Evolutionary conservation across 225 moss, liverwort and hornwort species (phyloP).

Genomic region (Takakia lepidozioides): DNA sequence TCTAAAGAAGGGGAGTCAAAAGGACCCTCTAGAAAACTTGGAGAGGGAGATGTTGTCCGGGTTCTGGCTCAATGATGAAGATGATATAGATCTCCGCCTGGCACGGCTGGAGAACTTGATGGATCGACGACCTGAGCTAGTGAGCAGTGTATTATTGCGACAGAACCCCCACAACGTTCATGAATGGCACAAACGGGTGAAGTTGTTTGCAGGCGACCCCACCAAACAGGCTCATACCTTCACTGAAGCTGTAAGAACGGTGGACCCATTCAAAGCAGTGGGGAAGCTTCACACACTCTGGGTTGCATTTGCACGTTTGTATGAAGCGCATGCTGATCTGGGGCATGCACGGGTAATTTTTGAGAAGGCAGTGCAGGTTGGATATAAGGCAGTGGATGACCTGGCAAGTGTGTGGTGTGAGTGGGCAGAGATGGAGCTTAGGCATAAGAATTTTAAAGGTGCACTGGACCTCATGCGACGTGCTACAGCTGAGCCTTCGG

Average conservation of each 20-base stretch:
- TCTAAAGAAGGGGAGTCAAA: conserved; percentile 16
- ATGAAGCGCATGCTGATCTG: conserved; percentile 71
- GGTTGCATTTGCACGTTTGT: conserved; percentile 90
- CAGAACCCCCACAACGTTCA: conserved; percentile 99
- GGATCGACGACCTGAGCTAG: conserved; percentile 88
- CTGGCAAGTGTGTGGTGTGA: conserved; percentile 97
- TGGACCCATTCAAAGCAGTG: conserved; percentile 78
- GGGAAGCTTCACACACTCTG: conserved; percentile 93
- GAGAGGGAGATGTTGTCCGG: conserved; percentile 38
- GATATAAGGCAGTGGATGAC: conserved; percentile 91
- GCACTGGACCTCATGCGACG: conserved; percentile 83
- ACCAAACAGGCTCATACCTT: conserved; percentile 75
- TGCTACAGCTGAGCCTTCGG: conserved; percentile 84
- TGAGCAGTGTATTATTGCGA: conserved; percentile 83
- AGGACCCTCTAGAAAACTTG: conserved; percentile 30
- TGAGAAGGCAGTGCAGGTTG: conserved; percentile 91
- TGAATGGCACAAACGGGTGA: conserved; percentile 98
- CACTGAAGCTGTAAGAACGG: conserved; percentile 87
- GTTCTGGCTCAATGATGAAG: conserved; percentile 67
- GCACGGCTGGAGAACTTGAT: conserved; percentile 86
- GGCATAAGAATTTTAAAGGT: conserved; percentile 80
- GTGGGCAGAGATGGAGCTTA: conserved; percentile 97
- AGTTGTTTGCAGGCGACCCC: conserved; percentile 72
- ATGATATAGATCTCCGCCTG: conserved; percentile 79
- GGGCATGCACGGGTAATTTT: conserved; percentile 84